Percentiles rank a stretch among this genome's conserved stretches.
These are phyloP conservation scores for Talaromyces albobiverticillius DNA, from an alignment of 2,329 filamentous ascomycete species.

Conservation along the genomic window DNA sequence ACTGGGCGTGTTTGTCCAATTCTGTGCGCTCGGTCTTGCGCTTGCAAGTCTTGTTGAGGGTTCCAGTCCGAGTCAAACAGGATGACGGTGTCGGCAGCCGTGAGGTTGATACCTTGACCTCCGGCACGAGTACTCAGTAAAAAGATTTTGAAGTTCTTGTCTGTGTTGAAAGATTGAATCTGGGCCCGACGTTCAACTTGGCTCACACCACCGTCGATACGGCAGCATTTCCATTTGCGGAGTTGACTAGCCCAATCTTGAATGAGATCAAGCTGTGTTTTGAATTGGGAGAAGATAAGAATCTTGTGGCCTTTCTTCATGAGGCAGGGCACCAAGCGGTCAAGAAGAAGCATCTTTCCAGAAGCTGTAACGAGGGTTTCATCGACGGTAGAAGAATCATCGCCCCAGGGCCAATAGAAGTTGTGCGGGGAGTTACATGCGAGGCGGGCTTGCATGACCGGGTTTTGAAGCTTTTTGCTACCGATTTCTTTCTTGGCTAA, in stretches of 20 bases:
- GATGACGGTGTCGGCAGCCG: slow-evolving; percentile 86
- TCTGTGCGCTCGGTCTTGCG: slow-evolving; percentile 90
- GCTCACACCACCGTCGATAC: slow-evolving; percentile 84
- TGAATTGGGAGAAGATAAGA: slow-evolving; percentile 95
- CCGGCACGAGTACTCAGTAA: slow-evolving; percentile 86
- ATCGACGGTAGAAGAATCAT: slow-evolving; percentile 62
- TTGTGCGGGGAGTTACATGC: slow-evolving; percentile 94
- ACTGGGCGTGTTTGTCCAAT: slow-evolving; percentile 93
- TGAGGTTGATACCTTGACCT: slow-evolving; percentile 92
- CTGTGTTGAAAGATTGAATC: slow-evolving; percentile 70
- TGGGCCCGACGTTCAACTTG: slow-evolving; percentile 69
- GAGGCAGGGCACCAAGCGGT: slow-evolving; percentile 75
- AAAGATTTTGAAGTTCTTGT: slow-evolving; percentile 70
- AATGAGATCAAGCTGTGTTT: slow-evolving; percentile 86
- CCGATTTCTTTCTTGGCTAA: slow-evolving; percentile 81
- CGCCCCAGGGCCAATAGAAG: slow-evolving; percentile 88
- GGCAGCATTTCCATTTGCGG: slow-evolving; percentile 75
- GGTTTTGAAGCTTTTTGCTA: slow-evolving; percentile 88
- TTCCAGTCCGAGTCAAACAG: slow-evolving; percentile 93
- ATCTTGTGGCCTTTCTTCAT: slow-evolving; percentile 79
- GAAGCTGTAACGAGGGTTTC: slow-evolving; percentile 81
- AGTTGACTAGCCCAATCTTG: slow-evolving; percentile 81
- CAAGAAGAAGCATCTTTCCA: slow-evolving; percentile 93
- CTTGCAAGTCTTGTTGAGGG: slow-evolving; percentile 93
- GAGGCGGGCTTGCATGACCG: slow-evolving; percentile 84